Conservation (phyloP, 768 basidiomycete genomes). For the Tylopilus felleus region DNA sequence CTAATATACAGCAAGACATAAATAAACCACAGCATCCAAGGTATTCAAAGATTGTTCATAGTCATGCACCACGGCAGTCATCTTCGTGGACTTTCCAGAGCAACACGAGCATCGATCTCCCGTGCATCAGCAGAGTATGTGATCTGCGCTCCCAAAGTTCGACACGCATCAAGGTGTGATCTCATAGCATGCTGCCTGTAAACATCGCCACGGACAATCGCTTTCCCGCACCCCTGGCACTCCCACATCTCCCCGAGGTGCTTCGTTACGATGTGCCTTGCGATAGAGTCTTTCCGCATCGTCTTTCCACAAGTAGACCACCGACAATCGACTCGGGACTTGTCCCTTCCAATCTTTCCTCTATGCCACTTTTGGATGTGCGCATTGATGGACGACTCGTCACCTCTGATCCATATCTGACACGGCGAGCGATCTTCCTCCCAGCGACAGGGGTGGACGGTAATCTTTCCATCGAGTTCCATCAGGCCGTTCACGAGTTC, state of each 20-base stretch:
- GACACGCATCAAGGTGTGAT: slow-evolving; percentile 1
- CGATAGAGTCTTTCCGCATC: slow-evolving; percentile 26
- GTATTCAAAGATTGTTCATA: no score
- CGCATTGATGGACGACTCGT: slow-evolving; percentile 6
- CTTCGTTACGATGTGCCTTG: slow-evolving; percentile 13
- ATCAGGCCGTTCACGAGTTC: slow-evolving; percentile 6
- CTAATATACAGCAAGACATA: no score
- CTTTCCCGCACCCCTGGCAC: slow-evolving; percentile 9
- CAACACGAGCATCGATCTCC: slow-evolving; percentile 2
- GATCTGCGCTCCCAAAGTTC: slow-evolving; percentile 2
- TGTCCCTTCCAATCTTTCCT: slow-evolving; percentile 9
- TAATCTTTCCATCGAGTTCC: not conserved
- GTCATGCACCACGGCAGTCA: not conserved
- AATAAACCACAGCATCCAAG: no score
- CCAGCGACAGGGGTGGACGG: slow-evolving; percentile 12
- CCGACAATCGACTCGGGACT: not conserved
- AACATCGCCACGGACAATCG: slow-evolving; percentile 6
- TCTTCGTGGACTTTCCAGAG: slow-evolving; percentile 4
- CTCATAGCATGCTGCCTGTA: slow-evolving; percentile 4
- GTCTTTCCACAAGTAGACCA: slow-evolving; percentile 14
- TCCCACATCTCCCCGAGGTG: slow-evolving; percentile 13
- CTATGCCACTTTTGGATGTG: slow-evolving; percentile 23
- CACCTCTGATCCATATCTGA: slow-evolving; percentile 14
- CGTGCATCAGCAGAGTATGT: slow-evolving; percentile 5
- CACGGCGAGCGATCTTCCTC: slow-evolving; percentile 3